Percentiles rank a stretch among this genome's conserved stretches.
Conservation (phyloP, 2,329 filamentous ascomycete species). For the Penicillium oxalicum region DNA sequence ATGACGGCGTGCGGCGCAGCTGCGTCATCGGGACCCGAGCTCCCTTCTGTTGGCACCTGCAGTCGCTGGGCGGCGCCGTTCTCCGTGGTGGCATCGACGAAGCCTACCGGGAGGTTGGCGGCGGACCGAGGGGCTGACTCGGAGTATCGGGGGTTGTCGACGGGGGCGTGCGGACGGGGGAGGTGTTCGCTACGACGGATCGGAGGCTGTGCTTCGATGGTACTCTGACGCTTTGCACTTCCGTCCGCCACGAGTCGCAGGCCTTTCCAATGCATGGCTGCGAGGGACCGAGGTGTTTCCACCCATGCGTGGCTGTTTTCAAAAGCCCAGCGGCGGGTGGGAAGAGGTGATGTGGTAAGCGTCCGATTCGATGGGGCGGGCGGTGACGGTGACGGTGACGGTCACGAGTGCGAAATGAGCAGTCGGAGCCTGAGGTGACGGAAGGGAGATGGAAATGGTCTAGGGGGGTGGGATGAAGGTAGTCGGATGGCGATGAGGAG, state of each 20-base stretch:
- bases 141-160: constrained; percentile 28
- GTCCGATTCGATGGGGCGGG: no score
- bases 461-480: no score
- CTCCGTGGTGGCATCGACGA: constrained; percentile 6
- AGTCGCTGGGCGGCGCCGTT: constrained; percentile 9
- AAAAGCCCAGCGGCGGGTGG: background rate
- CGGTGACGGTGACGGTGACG: no score
- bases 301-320: constrained; percentile 15
- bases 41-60: constrained; percentile 9
- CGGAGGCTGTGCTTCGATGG: constrained; percentile 24
- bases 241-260: constrained; percentile 32
- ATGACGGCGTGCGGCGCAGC: constrained; percentile 14
- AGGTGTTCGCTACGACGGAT: constrained; percentile 35
- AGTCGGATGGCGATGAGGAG: no score
- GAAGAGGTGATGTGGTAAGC: background rate
- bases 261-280: constrained; percentile 39
- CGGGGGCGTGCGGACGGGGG: constrained; percentile 28
- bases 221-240: constrained; percentile 31
- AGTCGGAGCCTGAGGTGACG: no score
- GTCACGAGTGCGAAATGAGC: no score
- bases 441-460: no score
- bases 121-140: constrained; percentile 31
- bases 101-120: constrained; percentile 7
- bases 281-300: constrained; percentile 15
- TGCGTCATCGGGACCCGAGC: constrained; percentile 9